Evolutionary conservation across 2,329 filamentous ascomycete genomes (phyloP), one percentile per base, ranked within the genome.

Genomic region (Cladosporium sp.): DNA sequence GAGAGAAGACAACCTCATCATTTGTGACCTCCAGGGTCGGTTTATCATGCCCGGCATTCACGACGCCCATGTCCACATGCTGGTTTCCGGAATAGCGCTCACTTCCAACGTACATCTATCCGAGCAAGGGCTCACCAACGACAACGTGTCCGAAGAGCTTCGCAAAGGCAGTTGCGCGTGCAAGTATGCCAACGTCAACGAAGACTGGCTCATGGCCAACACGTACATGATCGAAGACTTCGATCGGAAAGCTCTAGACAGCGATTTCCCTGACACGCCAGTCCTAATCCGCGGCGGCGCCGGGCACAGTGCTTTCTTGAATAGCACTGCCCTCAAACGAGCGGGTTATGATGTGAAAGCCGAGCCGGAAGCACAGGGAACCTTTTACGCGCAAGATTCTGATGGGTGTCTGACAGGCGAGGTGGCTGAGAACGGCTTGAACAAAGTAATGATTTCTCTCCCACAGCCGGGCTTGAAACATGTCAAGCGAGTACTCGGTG

Each of bases 31-130:
- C 1, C 53, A 57, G 19, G 56, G 54, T n/a, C 51, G 54, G 9
- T 68, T 68, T 40, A 55, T 64, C 7, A 68, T 70, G 67, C 67
- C 67, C 1, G 67, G 67, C 1, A 66, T 70, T 27, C 67, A 70
- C 49, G 67, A 69, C 50, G 65, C 66, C 2, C 67, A 70, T 50
- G 62, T 60, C 51, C 66, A 69, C 47, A 54, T 68, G 3, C 54
- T 68, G 3, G 51, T 55, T 8, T 62, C 63, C 12, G 63, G 63
- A 2, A 52, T 67, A 4, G 56, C 55, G 12, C 57, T 61, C 12
- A 59, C 60, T 1, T 64, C 60, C 12, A 59, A 62, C 34, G 57
- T 60, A 3, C 54, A 56, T 12, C 59, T 68, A 13, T 34, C 34
- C n/a, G 60, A 56, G 7, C 51, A 61, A 34, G 60, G 66, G 24